phyloP scores from a whole-genome alignment of 2,329 filamentous ascomycete genomes.

The Penicillium thymicola region DNA sequence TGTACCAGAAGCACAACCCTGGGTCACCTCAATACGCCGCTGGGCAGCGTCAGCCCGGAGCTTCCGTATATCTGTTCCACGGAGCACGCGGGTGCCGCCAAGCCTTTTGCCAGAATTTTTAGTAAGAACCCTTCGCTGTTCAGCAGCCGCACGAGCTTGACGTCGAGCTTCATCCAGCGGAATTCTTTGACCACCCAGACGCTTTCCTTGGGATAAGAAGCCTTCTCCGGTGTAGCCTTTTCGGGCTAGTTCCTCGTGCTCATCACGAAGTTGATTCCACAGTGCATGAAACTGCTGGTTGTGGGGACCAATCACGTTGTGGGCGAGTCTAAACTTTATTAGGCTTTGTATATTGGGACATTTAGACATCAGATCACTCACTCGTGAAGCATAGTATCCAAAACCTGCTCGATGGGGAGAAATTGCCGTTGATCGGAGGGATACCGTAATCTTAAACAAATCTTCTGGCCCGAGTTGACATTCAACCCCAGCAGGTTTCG shows the following conservation, averaged over 20 bases:
- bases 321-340: constrained; percentile 57
- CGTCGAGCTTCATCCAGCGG: constrained; percentile 70
- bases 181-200: constrained; percentile 65
- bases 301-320: constrained; percentile 81
- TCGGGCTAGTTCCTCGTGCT: constrained; percentile 69
- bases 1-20: constrained; percentile 72
- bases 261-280: constrained; percentile 85
- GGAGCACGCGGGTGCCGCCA: constrained; percentile 59
- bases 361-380: constrained; percentile 27
- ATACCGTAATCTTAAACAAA: constrained; percentile 78
- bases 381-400: constrained; percentile 93
- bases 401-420: constrained; percentile 71
- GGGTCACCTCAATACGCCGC: constrained; percentile 62
- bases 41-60: constrained; percentile 71
- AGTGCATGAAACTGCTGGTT: constrained; percentile 77
- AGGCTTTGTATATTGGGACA: background rate
- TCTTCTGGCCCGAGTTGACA: constrained; percentile 70
- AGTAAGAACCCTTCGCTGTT: constrained; percentile 60
- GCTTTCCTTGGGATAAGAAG: constrained; percentile 72
- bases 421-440: constrained; percentile 72
- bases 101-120: constrained; percentile 68
- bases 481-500: constrained; percentile 77
- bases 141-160: constrained; percentile 69
- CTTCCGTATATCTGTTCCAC: constrained; percentile 66
- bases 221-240: constrained; percentile 91